Base-by-base conservation (phyloP, 2,329 filamentous ascomycete species). In the Aspergillus pseudoglaucus region DNA sequence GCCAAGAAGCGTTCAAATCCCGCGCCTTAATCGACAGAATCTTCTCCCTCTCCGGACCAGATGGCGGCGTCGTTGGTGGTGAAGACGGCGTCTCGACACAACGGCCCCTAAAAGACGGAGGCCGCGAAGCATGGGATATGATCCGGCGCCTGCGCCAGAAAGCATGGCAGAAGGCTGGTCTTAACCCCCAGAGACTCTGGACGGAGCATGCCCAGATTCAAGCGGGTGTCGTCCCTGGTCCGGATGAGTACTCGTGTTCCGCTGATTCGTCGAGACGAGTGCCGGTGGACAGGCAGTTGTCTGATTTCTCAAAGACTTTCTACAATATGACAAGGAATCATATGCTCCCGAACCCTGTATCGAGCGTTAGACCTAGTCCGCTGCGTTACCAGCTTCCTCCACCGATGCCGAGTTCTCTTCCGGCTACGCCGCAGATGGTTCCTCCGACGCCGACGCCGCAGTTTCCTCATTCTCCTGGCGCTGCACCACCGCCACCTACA, bases 81-180 rank as follows among this genome's bases (percentile, higher is more conserved):
- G 67, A 73, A 54, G 68, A 75, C 48, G 71, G 71, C 14, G 60
- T 71, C 25, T 68, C 69, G 5, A 68, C 67, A 1, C 68, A 71
- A 44, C 59, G 71, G 17, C 72, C 72, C 1, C 49, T 75, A 2
- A 70, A 71, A 46, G 72, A 75, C 44, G 72, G 72, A 14, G 73
- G 72, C n/a, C 65, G 68, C 40, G 71, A 75, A 59, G 72, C 72
- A 9, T 75, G 72, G 72, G 67, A 71, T 42, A 74, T 75, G 72
- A 68, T 75, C 47, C 68, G 70, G 27, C 62, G 70, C 14, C 62
- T 75, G 17, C 70, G 73, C 3, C 68, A 72, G 38, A 72, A 74
- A 42, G 72, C 71, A 41, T 75, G 73, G 73, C 68, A 73, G 50
- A 74, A 71, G 52, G 72, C 71, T 9, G 72, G 73, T 2, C 65